These are phyloP conservation scores for Blastobotrys chiropterorum DNA, from an alignment of 805 yeast species.

Conservation along the genomic window DNA sequence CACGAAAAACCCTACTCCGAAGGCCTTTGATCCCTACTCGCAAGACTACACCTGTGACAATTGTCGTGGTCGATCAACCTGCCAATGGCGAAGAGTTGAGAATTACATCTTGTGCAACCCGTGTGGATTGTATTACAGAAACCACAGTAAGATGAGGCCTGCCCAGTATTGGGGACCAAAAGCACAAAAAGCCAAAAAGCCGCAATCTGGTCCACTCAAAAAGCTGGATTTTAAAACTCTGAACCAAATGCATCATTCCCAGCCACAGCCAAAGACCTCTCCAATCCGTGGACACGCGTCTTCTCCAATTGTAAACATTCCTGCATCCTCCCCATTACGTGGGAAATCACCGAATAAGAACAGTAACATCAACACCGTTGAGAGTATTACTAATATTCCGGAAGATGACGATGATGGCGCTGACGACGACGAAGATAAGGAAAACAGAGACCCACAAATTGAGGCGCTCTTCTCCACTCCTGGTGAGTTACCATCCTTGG, in stretches of 20 bases:
- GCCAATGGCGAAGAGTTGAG: slow-evolving; percentile 17
- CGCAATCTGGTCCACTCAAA: neutral
- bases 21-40: neutral
- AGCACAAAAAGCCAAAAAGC: neutral
- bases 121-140: slow-evolving; percentile 22
- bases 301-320: too few species aligned
- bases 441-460: slow-evolving; percentile 1
- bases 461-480: slow-evolving; percentile 6
- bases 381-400: neutral
- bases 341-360: neutral
- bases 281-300: neutral
- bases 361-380: neutral
- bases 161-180: slow-evolving; percentile 19
- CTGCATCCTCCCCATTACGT: neutral
- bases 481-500: neutral
- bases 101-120: slow-evolving; percentile 22
- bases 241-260: neutral
- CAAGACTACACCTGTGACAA: slow-evolving; percentile 21
- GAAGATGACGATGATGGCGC: neutral
- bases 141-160: slow-evolving; percentile 22
- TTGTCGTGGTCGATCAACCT: slow-evolving; percentile 25
- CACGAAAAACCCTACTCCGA: neutral
- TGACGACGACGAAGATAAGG: neutral
- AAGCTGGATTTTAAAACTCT: neutral
- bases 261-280: neutral